Evolutionary conservation across 1,284 basidiomycete species (phyloP), one percentile per base, ranked within the genome.

Genomic region (Ustilago vetiveriae): DNA sequence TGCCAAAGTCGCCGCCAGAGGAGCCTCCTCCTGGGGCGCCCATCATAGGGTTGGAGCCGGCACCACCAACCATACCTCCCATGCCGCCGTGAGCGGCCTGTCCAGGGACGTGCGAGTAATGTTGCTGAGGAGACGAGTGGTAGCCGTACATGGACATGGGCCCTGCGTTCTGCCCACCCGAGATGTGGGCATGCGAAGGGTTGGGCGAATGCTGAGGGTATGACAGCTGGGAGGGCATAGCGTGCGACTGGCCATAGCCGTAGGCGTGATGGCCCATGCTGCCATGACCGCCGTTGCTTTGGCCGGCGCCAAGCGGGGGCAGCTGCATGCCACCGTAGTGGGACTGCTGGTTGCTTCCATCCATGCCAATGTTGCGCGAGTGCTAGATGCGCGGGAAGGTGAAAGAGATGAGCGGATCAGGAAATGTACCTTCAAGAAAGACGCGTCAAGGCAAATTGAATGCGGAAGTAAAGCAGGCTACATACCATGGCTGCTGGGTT

Each of bases 291-390:
- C 68, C 63, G 33, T 72, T 72, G 68, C 50, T 59, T 44, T 66
- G 68, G 50, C 68, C 68, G 43, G 53, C 58, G 45, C 68, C 68
- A 17, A 72, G 58, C 23, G 68, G 68, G 13, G 68, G 68, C 17
- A 72, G 58, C 53, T 72, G 68, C 68, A 72, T 72, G 42, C 68
- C 68, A 23, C 63, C 63, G 57, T 72, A 72, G 43, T 72, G 68
- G 22, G 63, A 62, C 49, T 46, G 58, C 19, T 50, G 56, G 41
- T 51, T 54, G 29, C 46, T 43, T 56, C 50, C 49, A 49, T 70
- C 62, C 55, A 70, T 65, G 17, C 62, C 56, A 22, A 65, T 55
- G 62, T 70, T 64, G 42, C 67, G 67, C 22, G 67, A 70, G 53
- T 64, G 63, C 56, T 63, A n/a, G n/a, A n/a, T n/a, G 43, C 41